Percentiles rank a stretch among this genome's conserved stretches.
Conservation (phyloP, 2,329 filamentous ascomycete genomes). For the Falciphora oryzae region DNA sequence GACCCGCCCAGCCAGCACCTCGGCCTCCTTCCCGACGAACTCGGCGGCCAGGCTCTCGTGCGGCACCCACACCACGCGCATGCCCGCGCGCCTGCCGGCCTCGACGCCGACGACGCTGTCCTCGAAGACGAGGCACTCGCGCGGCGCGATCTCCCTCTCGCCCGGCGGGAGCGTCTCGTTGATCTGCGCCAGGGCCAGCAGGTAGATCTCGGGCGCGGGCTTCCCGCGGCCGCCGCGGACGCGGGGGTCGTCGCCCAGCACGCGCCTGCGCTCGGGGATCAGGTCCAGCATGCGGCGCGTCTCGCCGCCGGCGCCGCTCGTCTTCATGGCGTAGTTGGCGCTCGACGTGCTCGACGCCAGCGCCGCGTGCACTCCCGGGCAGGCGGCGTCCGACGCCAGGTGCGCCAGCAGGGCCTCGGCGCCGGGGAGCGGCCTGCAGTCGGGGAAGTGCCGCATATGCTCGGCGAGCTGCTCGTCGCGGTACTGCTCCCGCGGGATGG, state of each 20-base stretch:
- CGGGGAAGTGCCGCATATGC: constrained; percentile 23
- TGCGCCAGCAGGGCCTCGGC: constrained; percentile 48
- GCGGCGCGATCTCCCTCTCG: constrained; percentile 46
- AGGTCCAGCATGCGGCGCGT: constrained; percentile 23
- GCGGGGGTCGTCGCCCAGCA: constrained; percentile 61
- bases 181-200: constrained; percentile 59
- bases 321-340: constrained; percentile 59
- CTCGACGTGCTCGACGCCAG: constrained; percentile 59
- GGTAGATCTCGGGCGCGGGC: constrained; percentile 67
- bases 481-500: constrained; percentile 46
- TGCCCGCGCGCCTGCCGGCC: constrained; percentile 63
- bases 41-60: constrained; percentile 48
- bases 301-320: constrained; percentile 20
- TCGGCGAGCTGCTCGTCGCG: constrained; percentile 23
- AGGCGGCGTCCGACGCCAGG: constrained; percentile 27
- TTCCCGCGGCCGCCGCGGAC: constrained; percentile 60
- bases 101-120: constrained; percentile 66
- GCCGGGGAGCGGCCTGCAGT: constrained; percentile 56
- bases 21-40: constrained; percentile 24
- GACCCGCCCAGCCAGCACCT: constrained; percentile 26
- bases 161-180: constrained; percentile 48
- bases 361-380: constrained; percentile 47
- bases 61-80: constrained; percentile 68
- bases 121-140: constrained; percentile 45
- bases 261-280: constrained; percentile 48